Percentiles rank a stretch among this genome's conserved stretches.
Conservation (phyloP, 2,329 filamentous ascomycete genomes). For the Diaporthe australafricana region DNA sequence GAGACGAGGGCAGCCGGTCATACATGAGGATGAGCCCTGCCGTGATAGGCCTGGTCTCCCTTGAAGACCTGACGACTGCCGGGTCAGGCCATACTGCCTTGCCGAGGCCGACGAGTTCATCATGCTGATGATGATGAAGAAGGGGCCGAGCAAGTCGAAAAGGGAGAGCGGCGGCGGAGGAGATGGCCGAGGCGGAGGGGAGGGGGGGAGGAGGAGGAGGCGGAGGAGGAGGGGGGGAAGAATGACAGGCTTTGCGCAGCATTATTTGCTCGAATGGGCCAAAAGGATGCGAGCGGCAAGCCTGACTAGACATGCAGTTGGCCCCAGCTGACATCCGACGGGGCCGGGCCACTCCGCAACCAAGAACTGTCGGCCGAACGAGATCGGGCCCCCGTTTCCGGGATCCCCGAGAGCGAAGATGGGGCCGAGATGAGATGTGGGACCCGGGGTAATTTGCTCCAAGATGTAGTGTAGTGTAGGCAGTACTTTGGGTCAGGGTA, state of each 20-base stretch:
- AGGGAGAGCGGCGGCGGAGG: not conserved
- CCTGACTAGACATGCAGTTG: constrained; percentile 14
- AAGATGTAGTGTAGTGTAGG: not conserved
- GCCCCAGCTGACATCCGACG: constrained; percentile 33
- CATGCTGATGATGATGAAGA: constrained; percentile 13
- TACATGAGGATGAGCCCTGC: constrained; percentile 37
- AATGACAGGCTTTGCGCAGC: constrained; percentile 1
- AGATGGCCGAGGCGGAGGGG: too few species aligned
- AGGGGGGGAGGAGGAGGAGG: not conserved
- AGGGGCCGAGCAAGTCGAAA: not conserved
- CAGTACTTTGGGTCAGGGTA: constrained; percentile 16
- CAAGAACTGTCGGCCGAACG: constrained; percentile 31
- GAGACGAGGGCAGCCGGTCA: constrained; percentile 9
- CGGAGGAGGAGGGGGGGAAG: not conserved
- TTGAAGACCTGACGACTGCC: constrained; percentile 35
- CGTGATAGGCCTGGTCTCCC: constrained; percentile 34
- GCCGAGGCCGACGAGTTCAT: constrained; percentile 35
- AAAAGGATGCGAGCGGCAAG: constrained; percentile 16
- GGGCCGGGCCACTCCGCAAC: constrained; percentile 23
- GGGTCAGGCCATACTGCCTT: constrained; percentile 36
- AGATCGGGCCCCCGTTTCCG: constrained; percentile 33
- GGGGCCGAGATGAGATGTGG: constrained; percentile 20
- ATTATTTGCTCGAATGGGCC: constrained; percentile 14
- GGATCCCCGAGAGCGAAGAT: constrained; percentile 31
- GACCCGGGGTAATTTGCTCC: constrained; percentile 8